Base-by-base conservation (phyloP, 768 basidiomycete species). In the Leccinum imitatum region DNA sequence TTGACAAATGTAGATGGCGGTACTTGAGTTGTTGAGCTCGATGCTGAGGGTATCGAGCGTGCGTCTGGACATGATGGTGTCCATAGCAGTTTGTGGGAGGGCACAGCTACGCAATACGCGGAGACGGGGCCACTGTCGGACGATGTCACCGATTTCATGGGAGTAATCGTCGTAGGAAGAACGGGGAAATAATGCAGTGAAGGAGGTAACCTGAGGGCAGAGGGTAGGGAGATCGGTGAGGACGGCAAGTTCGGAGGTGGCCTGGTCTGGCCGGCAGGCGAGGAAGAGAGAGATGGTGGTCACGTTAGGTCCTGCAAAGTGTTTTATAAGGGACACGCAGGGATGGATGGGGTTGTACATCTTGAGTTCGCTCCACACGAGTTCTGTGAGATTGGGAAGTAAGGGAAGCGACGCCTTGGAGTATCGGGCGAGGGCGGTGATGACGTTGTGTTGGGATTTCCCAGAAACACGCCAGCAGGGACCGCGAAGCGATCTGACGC, bases 101-200 rank as follows among this genome's bases (percentile, higher is more conserved):
- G 70, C 61, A 55, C 68, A 69, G 9, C 57, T 61, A 7, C 58
- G 66, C 19, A 71, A 39, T 8, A 53, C 27, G 8, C 63, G 63
- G 10, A 71, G 63, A 1, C 57, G 59, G 1, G 61, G 60, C 70
- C 70, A 71, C 15, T 57, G 56, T 27, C 44, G 25, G 6, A 71
- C 67, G 15, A 71, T 67, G 2, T 59, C 63, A 1, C 70, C 69
- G 10, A 71, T 69, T 63, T 71, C 65, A 8, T 31, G 61, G 2
- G 67, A 71, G n/a, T 69, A 60, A 52, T 71, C 69, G 27, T 62
- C 69, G 44, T 71, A 65, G 2, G 69, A 71, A 1, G 67, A 71
- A 13, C 66, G 67, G 3, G 70, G 70, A 23, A 71, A 71, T 35
- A 56, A 65, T 3, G 59, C 62, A 4, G 70, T 69, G 47, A 73